Percentiles rank a stretch among this genome's conserved stretches.
These are phyloP conservation scores for Suhomyces anneliseae DNA, from an alignment of 1,139 yeast species.

Conservation along the genomic window DNA sequence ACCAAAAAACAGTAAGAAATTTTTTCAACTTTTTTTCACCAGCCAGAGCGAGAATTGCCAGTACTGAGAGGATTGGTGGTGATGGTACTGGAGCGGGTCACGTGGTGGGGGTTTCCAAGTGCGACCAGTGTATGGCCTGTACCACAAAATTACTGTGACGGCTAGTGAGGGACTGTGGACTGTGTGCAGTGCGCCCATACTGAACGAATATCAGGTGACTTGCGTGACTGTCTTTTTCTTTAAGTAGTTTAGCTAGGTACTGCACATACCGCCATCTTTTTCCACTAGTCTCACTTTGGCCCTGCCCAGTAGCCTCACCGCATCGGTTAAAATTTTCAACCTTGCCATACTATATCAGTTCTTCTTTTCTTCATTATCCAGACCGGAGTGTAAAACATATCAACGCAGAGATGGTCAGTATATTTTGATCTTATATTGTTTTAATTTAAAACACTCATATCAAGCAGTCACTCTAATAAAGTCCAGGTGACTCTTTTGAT, in stretches of 20 bases:
- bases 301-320: no score
- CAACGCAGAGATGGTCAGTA: conserved; percentile 97
- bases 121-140: no score
- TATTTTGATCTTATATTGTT: conserved; percentile 12
- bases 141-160: no score
- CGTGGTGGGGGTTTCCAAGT: conserved; percentile 1
- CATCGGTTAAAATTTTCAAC: conserved; percentile 9
- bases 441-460: no score
- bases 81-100: conserved; percentile 1
- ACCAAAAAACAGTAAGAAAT: conserved; percentile 14
- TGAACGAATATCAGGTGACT: conserved; percentile 4
- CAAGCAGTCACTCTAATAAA: no score
- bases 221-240: conserved; percentile 12
- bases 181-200: not conserved
- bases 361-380: conserved; percentile 23
- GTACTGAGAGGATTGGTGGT: conserved; percentile 5
- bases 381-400: conserved; percentile 86
- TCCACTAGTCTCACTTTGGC: not conserved
- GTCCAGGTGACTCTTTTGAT: no score
- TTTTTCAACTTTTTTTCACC: conserved; percentile 12
- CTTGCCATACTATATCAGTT: not conserved
- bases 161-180: not conserved
- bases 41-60: conserved; percentile 9
- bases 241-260: not conserved
- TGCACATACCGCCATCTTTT: not conserved